These are phyloP conservation scores for Mycena maculata DNA, from an alignment of 768 basidiomycete genomes.

Conservation along the genomic window DNA sequence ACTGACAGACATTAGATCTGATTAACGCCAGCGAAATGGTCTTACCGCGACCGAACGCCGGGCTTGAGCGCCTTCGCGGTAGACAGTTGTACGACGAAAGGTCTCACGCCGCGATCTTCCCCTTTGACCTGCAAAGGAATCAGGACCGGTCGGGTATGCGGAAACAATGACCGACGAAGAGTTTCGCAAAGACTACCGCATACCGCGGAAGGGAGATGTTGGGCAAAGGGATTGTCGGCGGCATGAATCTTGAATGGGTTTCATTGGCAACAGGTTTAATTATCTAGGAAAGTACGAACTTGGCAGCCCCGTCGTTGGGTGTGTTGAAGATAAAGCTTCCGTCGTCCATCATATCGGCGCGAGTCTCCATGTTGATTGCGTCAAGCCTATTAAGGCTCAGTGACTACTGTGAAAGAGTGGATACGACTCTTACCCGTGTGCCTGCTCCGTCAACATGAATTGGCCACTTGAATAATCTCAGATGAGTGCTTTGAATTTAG, in stretches of 20 bases:
- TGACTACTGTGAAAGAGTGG: not conserved
- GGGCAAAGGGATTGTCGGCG: not conserved
- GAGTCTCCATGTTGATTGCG: conserved; percentile 41
- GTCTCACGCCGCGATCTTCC: not conserved
- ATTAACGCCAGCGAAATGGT: too few relatives aligned
- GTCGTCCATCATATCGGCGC: conserved; percentile 45
- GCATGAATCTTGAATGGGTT: conserved; percentile 10
- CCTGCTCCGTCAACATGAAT: conserved; percentile 19
- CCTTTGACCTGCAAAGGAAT: not conserved
- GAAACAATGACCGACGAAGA: not conserved
- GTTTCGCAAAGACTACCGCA: conserved; percentile 10
- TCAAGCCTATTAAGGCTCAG: conserved; percentile 33
- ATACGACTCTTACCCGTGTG: conserved; percentile 2
- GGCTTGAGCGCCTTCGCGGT: not conserved
- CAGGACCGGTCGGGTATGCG: not conserved
- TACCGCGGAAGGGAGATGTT: not conserved
- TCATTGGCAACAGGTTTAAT: not conserved
- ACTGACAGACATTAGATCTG: not conserved
- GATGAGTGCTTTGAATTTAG: not conserved
- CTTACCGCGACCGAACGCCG: not conserved
- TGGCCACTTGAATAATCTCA: not conserved
- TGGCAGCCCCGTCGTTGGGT: conserved; percentile 22
- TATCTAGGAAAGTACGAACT: conserved; percentile 4
- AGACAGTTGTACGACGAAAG: conserved; percentile 3
- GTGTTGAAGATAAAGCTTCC: conserved; percentile 41